Evolutionary conservation across 2,329 filamentous ascomycete genomes (phyloP), one percentile per base, ranked within the genome.

Genomic region (Penicillium sp.): DNA sequence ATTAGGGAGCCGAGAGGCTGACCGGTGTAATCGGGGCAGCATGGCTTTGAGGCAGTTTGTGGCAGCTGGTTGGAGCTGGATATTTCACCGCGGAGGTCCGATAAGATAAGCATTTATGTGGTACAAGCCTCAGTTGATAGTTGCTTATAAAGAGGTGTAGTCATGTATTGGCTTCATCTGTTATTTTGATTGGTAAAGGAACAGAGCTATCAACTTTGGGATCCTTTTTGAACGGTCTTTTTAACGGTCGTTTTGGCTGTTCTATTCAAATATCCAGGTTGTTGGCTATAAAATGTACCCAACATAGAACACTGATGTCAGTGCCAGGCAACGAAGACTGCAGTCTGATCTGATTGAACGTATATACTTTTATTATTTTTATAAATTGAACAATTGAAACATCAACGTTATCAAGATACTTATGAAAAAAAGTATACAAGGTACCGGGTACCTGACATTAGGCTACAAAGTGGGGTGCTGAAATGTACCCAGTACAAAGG

Each of bases 61-160:
- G 18, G 18, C 18, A n/a, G 48, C 40, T 22, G 34, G 38, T 31
- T 31, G 16, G 11, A 36, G 24, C 34, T 43, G 13, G 43, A 13
- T 36, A 55, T 45, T 39, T 18, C 22, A 21, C 44, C 32, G 24
- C 43, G 5, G 50, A 48, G 5, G 29, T 45, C 45, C 18, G 58
- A 61, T 61, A 59, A 59, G 58, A 60, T 60, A 60, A 27, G 8
- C 24, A 8, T 18, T 18, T 18, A 18, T 18, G 18, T 18, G 18
- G 1, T 18, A 18, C 18, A 18, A 18, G 18, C 18, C 18, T 18
- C 18, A 18, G 18, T 18, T 18, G 18, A 56, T 53, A 13, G 18
- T 22, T 32, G 34, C 22, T 36, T 18, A 18, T 18, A 18, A 18
- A 18, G 1, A 18, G 18, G 18, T 18, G 18, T 18, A 18, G 18